Base-by-base conservation (phyloP, 768 basidiomycete species). In the Lyophyllum atratum region DNA sequence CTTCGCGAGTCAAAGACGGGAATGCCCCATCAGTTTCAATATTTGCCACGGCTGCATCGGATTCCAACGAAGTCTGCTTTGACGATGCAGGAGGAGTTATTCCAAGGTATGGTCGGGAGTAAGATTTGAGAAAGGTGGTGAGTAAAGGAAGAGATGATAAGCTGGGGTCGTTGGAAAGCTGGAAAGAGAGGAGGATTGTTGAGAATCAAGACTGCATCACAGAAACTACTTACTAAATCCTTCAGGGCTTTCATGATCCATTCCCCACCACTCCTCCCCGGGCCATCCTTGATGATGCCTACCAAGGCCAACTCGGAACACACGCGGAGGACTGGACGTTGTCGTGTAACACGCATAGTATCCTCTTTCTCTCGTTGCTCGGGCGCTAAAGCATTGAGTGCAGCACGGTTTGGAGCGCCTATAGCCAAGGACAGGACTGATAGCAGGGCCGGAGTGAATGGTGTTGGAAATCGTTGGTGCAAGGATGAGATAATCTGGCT, bases 331-430 rank as follows among this genome's bases (percentile, higher is more conserved):
- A 95, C 76, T 2, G 93, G 92, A 21, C 97, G 82, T 70, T 98
- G 95, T 47, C 90, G 86, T 6, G 83, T 65, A 25, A 99, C 75
- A 24, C 97, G 82, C 9, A 85, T 75, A 48, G 83, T 76, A 61
- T 98, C 95, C 59, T 99, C 97, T 72, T 93, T 96, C 68, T 99
- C 97, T 47, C 89, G 85, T 64, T 94, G 95, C 65, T 94, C 93
- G 0, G 80, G 77, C 2, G 82, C 74, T 46, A 92, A 68, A 5
- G 78, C 70, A n/a, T 84, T 74, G 3, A 92, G 73, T 0, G 81
- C 66, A 5, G 82, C 74, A 49, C 83, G 79, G 12, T 85, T 76
- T 1, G 92, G 85, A 4, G 89, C 74, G 8, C 81, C 78, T 46
- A 89, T 78, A 7, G 83, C 81, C 5, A 78, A 64, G 9, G 82